Evolutionary conservation across 2,329 filamentous ascomycete genomes (phyloP), one percentile per base, ranked within the genome.

Genomic region (Teratosphaeria zuluensis): DNA sequence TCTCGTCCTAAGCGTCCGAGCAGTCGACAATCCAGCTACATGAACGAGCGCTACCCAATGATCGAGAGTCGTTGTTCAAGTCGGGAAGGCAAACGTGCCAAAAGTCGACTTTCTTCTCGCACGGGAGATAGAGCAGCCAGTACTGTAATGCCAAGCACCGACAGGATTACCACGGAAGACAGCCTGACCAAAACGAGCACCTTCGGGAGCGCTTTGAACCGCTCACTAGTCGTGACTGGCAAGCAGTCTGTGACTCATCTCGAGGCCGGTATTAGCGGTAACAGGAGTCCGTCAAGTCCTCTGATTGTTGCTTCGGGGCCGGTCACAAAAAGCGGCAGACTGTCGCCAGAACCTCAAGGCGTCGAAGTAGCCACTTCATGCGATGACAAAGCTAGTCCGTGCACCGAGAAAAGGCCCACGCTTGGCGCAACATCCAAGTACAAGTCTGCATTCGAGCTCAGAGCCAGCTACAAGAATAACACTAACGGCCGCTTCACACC

Each of bases 21-120:
- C 56, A 58, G 64, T 51, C 32, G 61, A 53, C 35, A 59, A 14
- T 72, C 71, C 1, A 70, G 71, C 53, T 68, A 69, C 35, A 78
- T 78, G 75, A 77, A 78, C 42, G 76, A 77, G 16, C 72, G 75
- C 0, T 78, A 76, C 57, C 74, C 76, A 0, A 71, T 70, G 51
- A 68, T 78, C n/a, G 64, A 73, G 5, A 72, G 69, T 19, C 69
- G 72, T 11, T 60, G 63, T 16, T 62, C 64, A 9, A 69, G 66
- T 42, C 57, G 56, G 11, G 51, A 62, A 48, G 65, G 62, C 55
- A 53, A 56, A 31, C 30, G 30, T 14, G 56, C 51, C 33, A 54
- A 51, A 3, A 53, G 52, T 19, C 28, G 52, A 19, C 14, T 53
- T n/a, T 53, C 52, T 21, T 53, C 52, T n/a, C 32, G 32, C 32